A percentile compares a stretch with the other conserved stretches of the same genome.
Evolutionary conservation across 345 rosid species (phyloP).

Genomic region (Eucalyptus sideroxylon): DNA sequence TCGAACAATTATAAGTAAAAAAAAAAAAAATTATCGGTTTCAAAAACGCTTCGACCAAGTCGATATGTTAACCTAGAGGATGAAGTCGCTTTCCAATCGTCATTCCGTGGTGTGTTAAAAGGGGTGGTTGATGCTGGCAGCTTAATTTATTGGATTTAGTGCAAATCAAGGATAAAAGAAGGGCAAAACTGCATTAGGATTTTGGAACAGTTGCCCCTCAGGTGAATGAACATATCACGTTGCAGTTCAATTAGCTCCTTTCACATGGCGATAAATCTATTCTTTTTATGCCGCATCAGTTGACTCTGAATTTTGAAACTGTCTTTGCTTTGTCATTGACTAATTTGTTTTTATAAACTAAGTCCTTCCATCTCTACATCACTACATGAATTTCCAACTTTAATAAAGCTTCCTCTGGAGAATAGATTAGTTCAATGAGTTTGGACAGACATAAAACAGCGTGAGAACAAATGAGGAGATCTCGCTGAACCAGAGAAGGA

Average conservation of each 20-base stretch:
- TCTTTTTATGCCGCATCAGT: neutral
- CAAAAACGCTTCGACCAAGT: neutral
- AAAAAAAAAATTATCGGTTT: neutral
- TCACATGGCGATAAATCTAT: neutral
- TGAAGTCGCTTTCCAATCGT: neutral
- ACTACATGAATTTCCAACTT: neutral
- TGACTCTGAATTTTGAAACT: neutral
- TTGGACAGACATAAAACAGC: neutral
- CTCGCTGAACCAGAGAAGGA: neutral
- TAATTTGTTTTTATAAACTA: neutral
- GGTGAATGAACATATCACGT: neutral
- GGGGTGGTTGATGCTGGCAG: neutral
- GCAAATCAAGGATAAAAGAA: neutral
- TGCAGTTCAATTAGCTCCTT: neutral
- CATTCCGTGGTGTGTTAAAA: neutral
- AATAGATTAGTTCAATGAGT: neutral
- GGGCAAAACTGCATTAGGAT: neutral
- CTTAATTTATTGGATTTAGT: neutral
- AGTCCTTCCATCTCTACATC: constrained; percentile 13
- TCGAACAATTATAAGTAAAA: neutral
- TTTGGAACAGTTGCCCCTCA: neutral
- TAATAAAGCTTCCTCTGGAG: neutral
- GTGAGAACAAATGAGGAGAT: neutral
- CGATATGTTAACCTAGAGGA: neutral
- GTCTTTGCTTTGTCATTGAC: neutral